phyloP scores from a whole-genome alignment of 495 filamentous ascomycete species.

The Talaromyces liani region DNA sequence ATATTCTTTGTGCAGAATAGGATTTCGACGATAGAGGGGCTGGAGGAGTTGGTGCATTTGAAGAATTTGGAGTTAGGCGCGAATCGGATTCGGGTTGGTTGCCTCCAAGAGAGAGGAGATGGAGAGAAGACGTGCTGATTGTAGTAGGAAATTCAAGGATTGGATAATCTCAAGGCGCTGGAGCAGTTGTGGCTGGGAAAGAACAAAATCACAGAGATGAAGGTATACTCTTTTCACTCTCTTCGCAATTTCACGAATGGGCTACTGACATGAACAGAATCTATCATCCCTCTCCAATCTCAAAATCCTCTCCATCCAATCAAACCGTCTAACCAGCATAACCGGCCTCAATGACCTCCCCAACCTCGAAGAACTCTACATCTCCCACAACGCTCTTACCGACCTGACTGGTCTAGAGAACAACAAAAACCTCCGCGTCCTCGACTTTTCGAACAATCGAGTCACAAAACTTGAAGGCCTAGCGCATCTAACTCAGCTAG shows the following conservation, averaged over 20 bases:
- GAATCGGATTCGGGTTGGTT: slow-evolving; percentile 69
- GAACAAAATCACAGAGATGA: slow-evolving; percentile 90
- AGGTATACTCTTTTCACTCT: no score
- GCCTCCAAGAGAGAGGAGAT: not conserved
- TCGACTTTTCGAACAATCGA: slow-evolving; percentile 90
- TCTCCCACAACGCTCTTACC: slow-evolving; percentile 92
- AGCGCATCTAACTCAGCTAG: slow-evolving; percentile 58
- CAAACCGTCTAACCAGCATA: slow-evolving; percentile 83
- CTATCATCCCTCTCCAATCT: slow-evolving; percentile 68
- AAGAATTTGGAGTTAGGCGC: slow-evolving; percentile 84
- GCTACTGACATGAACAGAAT: no score
- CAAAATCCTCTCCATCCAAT: slow-evolving; percentile 90
- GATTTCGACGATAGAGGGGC: slow-evolving; percentile 75
- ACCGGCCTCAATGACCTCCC: slow-evolving; percentile 62
- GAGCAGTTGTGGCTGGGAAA: slow-evolving; percentile 95
- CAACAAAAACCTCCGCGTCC: slow-evolving; percentile 61
- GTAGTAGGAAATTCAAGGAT: slow-evolving; percentile 72
- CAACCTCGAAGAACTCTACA: slow-evolving; percentile 91
- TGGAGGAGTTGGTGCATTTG: slow-evolving; percentile 67
- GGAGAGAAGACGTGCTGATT: not conserved
- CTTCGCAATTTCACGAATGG: no score
- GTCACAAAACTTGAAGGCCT: slow-evolving; percentile 68
- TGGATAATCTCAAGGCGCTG: slow-evolving; percentile 65
- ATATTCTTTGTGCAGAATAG: slow-evolving; percentile 95
- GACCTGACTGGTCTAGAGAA: slow-evolving; percentile 66